Percentiles rank a stretch among this genome's conserved stretches.
phyloP scores from a whole-genome alignment of 2,329 filamentous ascomycete species.

The Sporothrix dimorphospora region DNA sequence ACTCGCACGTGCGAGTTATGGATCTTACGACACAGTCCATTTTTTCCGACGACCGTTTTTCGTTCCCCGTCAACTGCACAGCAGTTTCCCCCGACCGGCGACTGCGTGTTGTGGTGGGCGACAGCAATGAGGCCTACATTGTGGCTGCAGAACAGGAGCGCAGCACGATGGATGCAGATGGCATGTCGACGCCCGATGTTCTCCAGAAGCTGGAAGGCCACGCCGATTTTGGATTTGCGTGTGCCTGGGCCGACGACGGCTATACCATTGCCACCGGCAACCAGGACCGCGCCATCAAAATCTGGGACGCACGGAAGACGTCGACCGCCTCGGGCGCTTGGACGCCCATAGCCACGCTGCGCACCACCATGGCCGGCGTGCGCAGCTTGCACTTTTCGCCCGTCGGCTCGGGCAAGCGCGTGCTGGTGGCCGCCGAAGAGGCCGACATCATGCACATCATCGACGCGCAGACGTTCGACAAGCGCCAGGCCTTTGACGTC shows the following conservation, averaged over 20 bases:
- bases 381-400: constrained; percentile 74
- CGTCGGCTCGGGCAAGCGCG: constrained; percentile 65
- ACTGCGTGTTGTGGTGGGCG: constrained; percentile 73
- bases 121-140: constrained; percentile 66
- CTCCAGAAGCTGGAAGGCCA: constrained; percentile 65
- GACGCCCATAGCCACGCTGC: constrained; percentile 57
- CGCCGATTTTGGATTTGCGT: constrained; percentile 73
- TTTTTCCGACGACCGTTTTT: constrained; percentile 56
- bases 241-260: constrained; percentile 78
- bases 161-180: not conserved
- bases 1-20: constrained; percentile 60
- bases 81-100: constrained; percentile 72
- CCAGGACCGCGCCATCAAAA: constrained; percentile 72
- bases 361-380: constrained; percentile 68
- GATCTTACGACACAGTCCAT: constrained; percentile 64
- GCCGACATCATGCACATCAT: constrained; percentile 74
- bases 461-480: constrained; percentile 64
- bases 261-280: constrained; percentile 76
- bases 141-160: constrained; percentile 67
- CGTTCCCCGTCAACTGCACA: constrained; percentile 71
- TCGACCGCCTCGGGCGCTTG: constrained; percentile 53
- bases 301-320: constrained; percentile 79
- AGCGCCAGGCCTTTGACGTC: constrained; percentile 71
- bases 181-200: constrained; percentile 41
- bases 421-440: constrained; percentile 74